phyloP scores from a whole-genome alignment of 129 eudicot genomes.

The Centella asiatica region DNA sequence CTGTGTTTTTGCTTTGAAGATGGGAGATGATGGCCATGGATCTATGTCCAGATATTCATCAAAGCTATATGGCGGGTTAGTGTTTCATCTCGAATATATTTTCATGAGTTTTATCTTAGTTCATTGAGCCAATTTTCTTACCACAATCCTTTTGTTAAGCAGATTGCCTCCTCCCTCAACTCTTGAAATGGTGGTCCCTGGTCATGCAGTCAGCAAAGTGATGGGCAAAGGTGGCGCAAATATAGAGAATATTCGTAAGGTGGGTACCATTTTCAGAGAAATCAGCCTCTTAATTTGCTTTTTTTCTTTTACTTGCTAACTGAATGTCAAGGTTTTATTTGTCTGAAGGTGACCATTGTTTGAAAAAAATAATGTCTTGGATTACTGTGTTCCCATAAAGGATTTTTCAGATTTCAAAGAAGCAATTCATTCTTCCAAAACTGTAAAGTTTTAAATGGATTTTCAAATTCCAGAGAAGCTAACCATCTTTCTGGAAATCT shows the following conservation, averaged over 20 bases:
- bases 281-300: too few relatives aligned
- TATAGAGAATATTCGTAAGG: conserved; percentile 84
- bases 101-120: neutral
- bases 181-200: conserved; percentile 81
- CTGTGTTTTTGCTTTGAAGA: conserved; percentile 20
- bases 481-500: too few relatives aligned
- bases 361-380: too few relatives aligned
- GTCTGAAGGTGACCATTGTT: too few relatives aligned
- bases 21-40: conserved; percentile 60
- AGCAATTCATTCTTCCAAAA: too few relatives aligned
- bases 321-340: too few relatives aligned
- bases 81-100: conserved; percentile 11
- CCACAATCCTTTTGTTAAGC: conserved; percentile 17
- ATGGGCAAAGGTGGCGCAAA: conserved; percentile 95
- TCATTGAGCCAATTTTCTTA: neutral
- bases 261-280: too few relatives aligned
- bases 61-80: conserved; percentile 75
- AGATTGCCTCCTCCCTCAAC: conserved; percentile 62
- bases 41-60: conserved; percentile 68
- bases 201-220: conserved; percentile 83
- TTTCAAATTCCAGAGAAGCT: too few relatives aligned
- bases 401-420: too few relatives aligned
- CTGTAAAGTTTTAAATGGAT: too few relatives aligned
- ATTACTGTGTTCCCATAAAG: too few relatives aligned
- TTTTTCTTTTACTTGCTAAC: too few relatives aligned